Base-by-base conservation (phyloP, 2,329 filamentous ascomycete genomes). In the Phaeosphaeriaceae sp. region DNA sequence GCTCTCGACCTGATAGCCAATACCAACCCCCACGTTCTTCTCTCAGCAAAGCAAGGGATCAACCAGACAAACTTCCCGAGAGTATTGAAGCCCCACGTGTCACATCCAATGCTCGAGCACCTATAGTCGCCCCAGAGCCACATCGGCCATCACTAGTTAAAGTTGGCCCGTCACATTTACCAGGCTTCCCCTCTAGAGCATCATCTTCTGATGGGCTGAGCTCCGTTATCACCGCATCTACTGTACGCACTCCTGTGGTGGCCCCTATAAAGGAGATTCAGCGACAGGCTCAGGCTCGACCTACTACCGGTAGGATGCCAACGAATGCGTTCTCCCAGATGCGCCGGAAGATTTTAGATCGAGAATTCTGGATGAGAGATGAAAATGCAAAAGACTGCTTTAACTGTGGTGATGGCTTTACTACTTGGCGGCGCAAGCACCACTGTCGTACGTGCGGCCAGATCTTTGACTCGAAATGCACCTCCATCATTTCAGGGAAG, bases 291-390 rank as follows among this genome's bases (percentile, higher is more conserved):
- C 56, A 61, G 9, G 41, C 49, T 4, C 58, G 49, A 4, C 51
- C 62, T 17, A 70, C 68, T 5, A 50, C 52, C 26, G 64, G 71
- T 48, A 74, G 74, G 54, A 68, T 82, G 45, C 76, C 77, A 12
- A 67, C 58, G 17, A 68, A 54, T 29, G 58, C 68, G 3, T 64
- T 72, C 23, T 66, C 72, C 41, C 87, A 89, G 60, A 88, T 96
- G 79, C 86, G 88, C 54, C 89, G 90, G 64, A 92, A 93, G 66
- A 87, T 99, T 6, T 77, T 97, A 37, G 96, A 90, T 70, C 94
- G 92, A 66, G 92, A 97, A 61, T 97, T 96, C 63, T 97, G 93
- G 94, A 99, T 99, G 94, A 90, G 92, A 51, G 94, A 99, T 69
- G 94, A 97, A 67, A 97, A 95, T 55, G 95, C 93, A 51, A 97